Evolutionary conservation across 257 asterid species (phyloP), one percentile per base, ranked within the genome.

Genomic region (Solanum virginianum): DNA sequence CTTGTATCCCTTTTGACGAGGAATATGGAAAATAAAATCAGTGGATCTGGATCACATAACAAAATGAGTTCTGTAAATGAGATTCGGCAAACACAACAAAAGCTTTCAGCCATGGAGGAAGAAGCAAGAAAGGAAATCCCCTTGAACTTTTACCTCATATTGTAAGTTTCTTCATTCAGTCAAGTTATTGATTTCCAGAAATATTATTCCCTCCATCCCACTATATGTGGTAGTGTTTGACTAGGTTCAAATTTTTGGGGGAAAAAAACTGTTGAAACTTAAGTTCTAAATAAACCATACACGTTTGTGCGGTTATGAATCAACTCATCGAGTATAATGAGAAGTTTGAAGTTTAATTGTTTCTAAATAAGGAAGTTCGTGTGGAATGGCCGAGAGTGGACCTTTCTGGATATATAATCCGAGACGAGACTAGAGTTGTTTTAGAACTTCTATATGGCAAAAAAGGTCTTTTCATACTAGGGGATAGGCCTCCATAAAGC

Each of bases 91-190:
- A 90, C 95, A 86, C 92, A 92, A 82, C 79, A 84, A 45, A 97
- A 92, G 89, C 94, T 97, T 87, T 88, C 87, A 71, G 90, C 90
- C 86, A 87, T 95, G 94, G 99, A 95, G 89, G 97, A 94, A 87
- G 95, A 93, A 81, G 88, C 89, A 68, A 90, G 94, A 89, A 94
- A 91, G 79, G 98, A 95, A 86, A 89, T 89, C 87, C 94, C 94
- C 71, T 90, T 97, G 89, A 93, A 97, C 88, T 85, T 95, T 94
- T 97, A 97, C 92, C 97, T 94, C 88, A 97, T 97, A 84, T 89
- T 97, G 99, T 97, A 90, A 95, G 99, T 92, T 74, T 51, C 45
- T 77, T 51, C 51, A 24, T 77, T 51, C 45, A 24, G 45, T 51
- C 82, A 51, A 24, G 47, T 77, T 77, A 16, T 77, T 77, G 36